Evolutionary conservation across 176 grass and related monocot species (phyloP), one percentile per base, ranked within the genome.

Genomic region (Oryza punctata): DNA sequence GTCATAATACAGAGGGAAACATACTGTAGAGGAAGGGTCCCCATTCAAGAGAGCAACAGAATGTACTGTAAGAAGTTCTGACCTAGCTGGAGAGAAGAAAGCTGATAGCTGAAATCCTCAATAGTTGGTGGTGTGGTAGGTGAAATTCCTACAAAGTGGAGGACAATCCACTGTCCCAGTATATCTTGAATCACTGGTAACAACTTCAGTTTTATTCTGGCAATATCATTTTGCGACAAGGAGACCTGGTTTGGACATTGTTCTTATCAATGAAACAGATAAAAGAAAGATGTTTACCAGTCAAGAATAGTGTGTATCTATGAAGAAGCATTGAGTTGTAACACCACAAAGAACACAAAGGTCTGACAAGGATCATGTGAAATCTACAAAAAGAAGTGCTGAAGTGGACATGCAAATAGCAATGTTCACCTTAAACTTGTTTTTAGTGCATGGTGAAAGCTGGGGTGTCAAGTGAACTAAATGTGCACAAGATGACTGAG

Each of bases 21-120:
- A 74, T 65, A 60, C 19, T 70, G 37, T 27, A 59, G 33, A 63
- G 47, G 68, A 43, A 69, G 29, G 11, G 23, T 41, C 14, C 57
- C 32, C 28, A 28, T 49, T 70, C 72, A 80, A 89, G 60, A 85
- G 75, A 27, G 33, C 23, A 44, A 25, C 14, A 38, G 2, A 69
- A 70, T 72, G 21, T 77, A 24, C 35, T 85, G 77, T 72, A 77
- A 21, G 57, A 50, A 77, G 78, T 59, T 66, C 60, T 82, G 86
- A 98, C 96, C 96, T 85, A 98, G 88, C 77, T 93, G 84, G 27
- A 98, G 89, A 25, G 89, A 98, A 70, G 96, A 95, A 79, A 98
- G 93, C 50, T 89, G 93, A 83, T 92, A 98, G 72, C 92, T 95
- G 67, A 95, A 98, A 85, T 98, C 93, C 28, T 95, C 91, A 76